Conservation (phyloP, 1,139 yeast genomes). For the Taphrina communis region DNA sequence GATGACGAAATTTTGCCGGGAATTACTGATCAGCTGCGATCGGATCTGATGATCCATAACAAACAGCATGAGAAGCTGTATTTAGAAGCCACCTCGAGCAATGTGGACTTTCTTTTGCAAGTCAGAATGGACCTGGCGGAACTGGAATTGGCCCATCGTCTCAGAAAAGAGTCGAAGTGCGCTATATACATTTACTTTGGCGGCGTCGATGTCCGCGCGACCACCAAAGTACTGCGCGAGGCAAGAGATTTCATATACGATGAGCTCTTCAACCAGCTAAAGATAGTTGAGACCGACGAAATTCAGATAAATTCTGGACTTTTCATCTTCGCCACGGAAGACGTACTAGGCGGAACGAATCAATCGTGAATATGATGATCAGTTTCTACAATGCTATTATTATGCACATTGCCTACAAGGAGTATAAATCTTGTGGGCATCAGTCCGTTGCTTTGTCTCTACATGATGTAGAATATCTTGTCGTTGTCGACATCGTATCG, state of each 20-base stretch:
- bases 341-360: no score
- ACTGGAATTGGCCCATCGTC: background rate
- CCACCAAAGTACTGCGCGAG: no score
- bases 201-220: background rate
- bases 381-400: no score
- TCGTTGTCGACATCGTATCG: background rate
- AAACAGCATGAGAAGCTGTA: background rate
- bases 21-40: background rate
- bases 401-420: no score
- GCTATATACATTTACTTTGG: background rate
- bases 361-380: no score
- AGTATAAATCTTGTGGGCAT: no score
- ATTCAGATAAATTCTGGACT: no score
- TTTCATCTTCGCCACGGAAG: no score
- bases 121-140: background rate
- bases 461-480: constrained; percentile 8
- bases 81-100: background rate
- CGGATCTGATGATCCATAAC: background rate
- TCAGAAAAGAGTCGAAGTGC: background rate
- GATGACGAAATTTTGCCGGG: background rate
- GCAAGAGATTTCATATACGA: no score
- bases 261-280: background rate
- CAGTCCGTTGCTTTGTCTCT: no score
- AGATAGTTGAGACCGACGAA: background rate
- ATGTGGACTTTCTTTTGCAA: background rate